Evolutionary conservation across 805 yeast species (phyloP), one percentile per base, ranked within the genome.

Genomic region (Metschnikowia bowlesiae): DNA sequence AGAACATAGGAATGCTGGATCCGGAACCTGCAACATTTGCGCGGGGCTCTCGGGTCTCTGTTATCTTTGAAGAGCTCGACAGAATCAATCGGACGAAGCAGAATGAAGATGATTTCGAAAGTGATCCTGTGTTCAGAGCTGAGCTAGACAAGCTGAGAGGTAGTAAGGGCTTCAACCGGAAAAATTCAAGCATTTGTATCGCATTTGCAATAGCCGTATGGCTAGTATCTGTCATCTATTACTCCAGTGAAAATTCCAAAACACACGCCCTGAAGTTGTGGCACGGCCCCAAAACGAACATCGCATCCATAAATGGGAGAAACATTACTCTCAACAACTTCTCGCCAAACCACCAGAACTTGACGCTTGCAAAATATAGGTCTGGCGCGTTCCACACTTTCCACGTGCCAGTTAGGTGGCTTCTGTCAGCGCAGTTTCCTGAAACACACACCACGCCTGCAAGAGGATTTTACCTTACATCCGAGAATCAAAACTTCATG

Each of bases 271-370:
- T 51, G 1, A 22, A 33, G 11, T 39, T 54, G 26, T 62, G 48
- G 54, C 56, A 35, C 53, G 38, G 54, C 59, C 62, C 66, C 36
- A 51, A 55, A 4, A 61, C 70, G 4, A 58, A 55, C 46, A 54
- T 64, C 5, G 57, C 56, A 30, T 53, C 46, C 22, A 51, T 64
- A 30, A 58, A 61, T 37, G 66, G 66, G 29, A 54, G 59, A 33
- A 71, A 71, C 49, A 53, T 68, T n/a, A 63, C 70, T 0, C 56
- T 73, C 31, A 67, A 67, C 42, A 44, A 52, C 4, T 73, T 69
- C 50, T 55, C 55, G 44, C 62, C 69, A 0, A 50, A 56, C 9
- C 53, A 55, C 39, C 47, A 56, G 13, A 73, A 71, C 48, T 47
- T 71, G 8, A 59, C 75, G 0, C 51, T 73, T 56, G 61, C 55